Percentiles rank a stretch among this genome's conserved stretches.
Evolutionary conservation across 2,329 filamentous ascomycete genomes (phyloP).

Genomic region (Ciborinia camelliae): DNA sequence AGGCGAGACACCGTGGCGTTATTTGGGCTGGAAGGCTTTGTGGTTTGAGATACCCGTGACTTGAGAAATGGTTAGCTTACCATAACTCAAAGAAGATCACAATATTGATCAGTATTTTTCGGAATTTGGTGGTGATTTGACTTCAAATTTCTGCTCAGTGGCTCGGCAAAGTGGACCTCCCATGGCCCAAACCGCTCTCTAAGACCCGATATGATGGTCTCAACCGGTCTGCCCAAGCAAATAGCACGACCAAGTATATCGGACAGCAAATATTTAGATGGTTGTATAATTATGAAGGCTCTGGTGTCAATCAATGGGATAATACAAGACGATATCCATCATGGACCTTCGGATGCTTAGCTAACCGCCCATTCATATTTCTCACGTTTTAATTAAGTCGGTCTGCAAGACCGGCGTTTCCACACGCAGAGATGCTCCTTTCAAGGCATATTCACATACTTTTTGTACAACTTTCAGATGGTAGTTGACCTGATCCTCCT

Average conservation of each 20-base stretch:
- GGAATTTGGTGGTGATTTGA: not conserved
- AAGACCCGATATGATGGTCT: not conserved
- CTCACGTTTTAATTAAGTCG: too few species aligned
- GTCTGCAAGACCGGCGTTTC: too few species aligned
- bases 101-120: not conserved
- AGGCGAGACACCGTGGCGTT: not conserved
- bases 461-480: not conserved
- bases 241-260: not conserved
- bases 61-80: not conserved
- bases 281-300: not conserved
- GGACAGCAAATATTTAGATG: not conserved
- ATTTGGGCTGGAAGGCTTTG: not conserved
- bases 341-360: not conserved
- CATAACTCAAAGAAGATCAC: not conserved
- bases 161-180: not conserved
- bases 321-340: too few species aligned
- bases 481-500: not conserved
- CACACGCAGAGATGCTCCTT: not conserved
- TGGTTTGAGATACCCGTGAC: constrained; percentile 2
- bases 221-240: not conserved
- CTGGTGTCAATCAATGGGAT: not conserved
- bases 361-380: too few species aligned
- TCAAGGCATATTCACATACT: not conserved
- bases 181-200: not conserved
- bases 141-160: not conserved